A percentile compares a stretch with the other conserved stretches of the same genome.
Evolutionary conservation across 148 eudicot species (phyloP).

Genomic region (Rhododendron simsii): DNA sequence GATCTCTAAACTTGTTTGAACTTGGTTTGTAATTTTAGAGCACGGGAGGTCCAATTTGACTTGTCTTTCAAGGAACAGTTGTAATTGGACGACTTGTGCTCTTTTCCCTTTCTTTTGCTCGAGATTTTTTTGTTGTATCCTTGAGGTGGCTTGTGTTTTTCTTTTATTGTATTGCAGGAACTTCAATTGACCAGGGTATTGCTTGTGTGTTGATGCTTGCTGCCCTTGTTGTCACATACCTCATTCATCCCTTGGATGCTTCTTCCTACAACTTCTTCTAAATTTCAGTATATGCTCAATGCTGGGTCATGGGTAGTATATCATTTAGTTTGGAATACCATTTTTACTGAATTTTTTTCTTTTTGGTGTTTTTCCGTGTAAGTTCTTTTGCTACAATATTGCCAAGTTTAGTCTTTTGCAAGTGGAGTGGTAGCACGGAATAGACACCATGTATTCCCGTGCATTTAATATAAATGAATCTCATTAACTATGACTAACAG

Average conservation of each 20-base stretch:
- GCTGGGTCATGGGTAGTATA: background rate
- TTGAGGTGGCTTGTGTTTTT: background rate
- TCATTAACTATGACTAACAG: no score
- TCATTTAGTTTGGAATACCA: background rate
- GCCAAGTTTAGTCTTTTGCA: background rate
- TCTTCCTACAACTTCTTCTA: conserved; percentile 12
- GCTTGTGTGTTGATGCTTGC: conserved; percentile 37
- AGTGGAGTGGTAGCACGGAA: no score
- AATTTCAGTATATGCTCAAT: background rate
- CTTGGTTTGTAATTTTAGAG: no score
- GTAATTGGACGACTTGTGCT: background rate
- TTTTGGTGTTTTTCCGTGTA: background rate
- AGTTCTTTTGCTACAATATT: background rate
- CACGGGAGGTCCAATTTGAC: no score
- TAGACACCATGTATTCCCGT: no score
- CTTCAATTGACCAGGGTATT: conserved; percentile 39
- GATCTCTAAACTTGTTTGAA: background rate
- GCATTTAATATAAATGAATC: background rate
- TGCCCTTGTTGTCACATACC: conserved; percentile 39
- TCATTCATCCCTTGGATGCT: conserved; percentile 35
- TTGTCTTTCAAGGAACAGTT: background rate
- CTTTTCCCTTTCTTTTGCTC: background rate
- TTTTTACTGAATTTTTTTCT: background rate
- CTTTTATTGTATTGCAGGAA: conserved; percentile 20
- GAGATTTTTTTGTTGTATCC: background rate